Evolutionary conservation across 176 grass and related monocot genomes (phyloP), one percentile per base, ranked within the genome.

Genomic region (Aegilops longissima): DNA sequence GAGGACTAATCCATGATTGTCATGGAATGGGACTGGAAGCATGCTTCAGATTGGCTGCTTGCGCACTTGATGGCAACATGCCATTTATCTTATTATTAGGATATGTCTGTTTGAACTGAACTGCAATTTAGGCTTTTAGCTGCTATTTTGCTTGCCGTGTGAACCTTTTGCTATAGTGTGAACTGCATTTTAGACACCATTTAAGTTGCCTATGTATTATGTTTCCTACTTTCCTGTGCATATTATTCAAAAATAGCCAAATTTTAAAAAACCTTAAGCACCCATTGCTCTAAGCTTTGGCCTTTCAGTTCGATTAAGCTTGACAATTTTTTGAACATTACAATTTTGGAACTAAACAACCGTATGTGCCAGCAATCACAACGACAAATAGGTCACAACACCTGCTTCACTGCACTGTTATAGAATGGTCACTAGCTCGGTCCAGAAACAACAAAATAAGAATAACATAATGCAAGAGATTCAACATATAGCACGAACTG

Each of bases 391-490:
- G n/a, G 61, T 30, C 39, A 47, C 23, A 38, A 21, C 66, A 73
- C 52, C 51, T 73, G 14, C 23, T 47, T 40, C 38, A 75, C 24
- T 64, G 4, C 21, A 73, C 13, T 24, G 30, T 21, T 76, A 56
- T 16, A 81, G 34, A 73, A 81, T 39, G 78, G 30, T 27, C 68
- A 70, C 12, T 20, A 86, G 62, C 34, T 81, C 74, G 6, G 73
- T 47, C 7, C 3, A 82, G 30, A 21, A 45, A 31, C 20, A 82
- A 51, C 40, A 86, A 65, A 52, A 61, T 33, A 25, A 56, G 29
- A 66, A 65, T 25, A 90, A 40, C 35, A 54, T 76, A 58, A 82
- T 70, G 73, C 61, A 47, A 45, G 34, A 86, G 3, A 75, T 49
- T 69, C 18, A 61, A 16, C 4, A 68, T 34, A 49, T 25, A 76